Percentiles rank a stretch among this genome's conserved stretches.
phyloP scores from a whole-genome alignment of 164 flowering plant genomes.

The Magnolia officinalis region DNA sequence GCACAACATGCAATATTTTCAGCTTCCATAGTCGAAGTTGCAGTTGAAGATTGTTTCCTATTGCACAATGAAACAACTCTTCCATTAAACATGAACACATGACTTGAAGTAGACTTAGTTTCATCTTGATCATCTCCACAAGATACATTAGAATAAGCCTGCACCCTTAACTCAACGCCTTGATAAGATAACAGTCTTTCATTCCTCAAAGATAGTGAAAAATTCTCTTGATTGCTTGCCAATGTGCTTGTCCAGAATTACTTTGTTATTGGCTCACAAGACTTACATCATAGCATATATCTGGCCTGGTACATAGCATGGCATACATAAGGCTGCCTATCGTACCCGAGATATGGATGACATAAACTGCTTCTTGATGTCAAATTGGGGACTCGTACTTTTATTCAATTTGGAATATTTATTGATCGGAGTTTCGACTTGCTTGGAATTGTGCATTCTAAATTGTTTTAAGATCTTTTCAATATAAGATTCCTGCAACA shows the following conservation, averaged over 20 bases:
- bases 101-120: neutral
- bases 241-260: neutral
- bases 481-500: neutral
- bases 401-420: neutral
- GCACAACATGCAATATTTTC: neutral
- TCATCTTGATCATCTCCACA: neutral
- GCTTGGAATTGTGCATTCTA: neutral
- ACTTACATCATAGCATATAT: neutral
- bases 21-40: neutral
- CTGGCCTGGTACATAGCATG: neutral
- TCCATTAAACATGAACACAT: neutral
- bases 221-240: neutral
- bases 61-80: neutral
- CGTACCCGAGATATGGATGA: too few species aligned
- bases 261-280: neutral
- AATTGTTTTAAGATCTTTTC: neutral
- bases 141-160: neutral
- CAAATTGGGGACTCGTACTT: neutral
- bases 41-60: neutral
- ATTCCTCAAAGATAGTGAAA: neutral
- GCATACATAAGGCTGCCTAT: too few species aligned
- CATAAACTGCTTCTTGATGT: neutral
- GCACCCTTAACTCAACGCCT: neutral
- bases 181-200: neutral
- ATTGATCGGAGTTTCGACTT: neutral